A percentile compares a stretch with the other conserved stretches of the same genome.
Evolutionary conservation across 78 protist species (phyloP).

Genomic region (Chrysochromulina tobinii): DNA sequence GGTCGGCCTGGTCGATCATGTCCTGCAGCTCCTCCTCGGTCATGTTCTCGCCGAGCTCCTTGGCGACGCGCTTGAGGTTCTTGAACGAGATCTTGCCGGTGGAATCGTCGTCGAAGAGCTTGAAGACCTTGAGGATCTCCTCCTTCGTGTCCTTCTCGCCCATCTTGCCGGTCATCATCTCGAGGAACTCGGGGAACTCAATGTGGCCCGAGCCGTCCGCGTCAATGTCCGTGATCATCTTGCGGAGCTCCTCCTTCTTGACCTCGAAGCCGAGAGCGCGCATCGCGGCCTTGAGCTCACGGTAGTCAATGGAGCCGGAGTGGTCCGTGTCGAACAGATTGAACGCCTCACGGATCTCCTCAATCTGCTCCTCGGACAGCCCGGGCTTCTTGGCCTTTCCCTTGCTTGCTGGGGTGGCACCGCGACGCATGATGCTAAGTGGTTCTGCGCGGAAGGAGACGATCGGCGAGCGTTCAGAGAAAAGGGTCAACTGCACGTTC

Average conservation of each 20-base stretch:
- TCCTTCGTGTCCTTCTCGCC: conserved; percentile 79
- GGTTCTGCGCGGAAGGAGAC: no score
- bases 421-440: no score
- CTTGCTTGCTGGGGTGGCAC: no score
- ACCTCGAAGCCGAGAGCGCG: conserved; percentile 95
- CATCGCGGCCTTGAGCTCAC: conserved; percentile 95
- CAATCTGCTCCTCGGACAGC: conserved; percentile 31
- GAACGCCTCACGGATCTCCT: conserved; percentile 50
- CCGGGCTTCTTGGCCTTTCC: not conserved
- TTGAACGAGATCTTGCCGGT: conserved; percentile 79
- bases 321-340: conserved; percentile 40
- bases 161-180: conserved; percentile 89
- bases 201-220: conserved; percentile 79
- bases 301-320: conserved; percentile 84
- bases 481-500: no score
- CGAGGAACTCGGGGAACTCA: conserved; percentile 83
- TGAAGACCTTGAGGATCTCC: conserved; percentile 89
- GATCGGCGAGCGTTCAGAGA: no score
- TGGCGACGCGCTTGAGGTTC: conserved; percentile 87
- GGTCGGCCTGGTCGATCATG: conserved; percentile 93
- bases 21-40: conserved; percentile 89
- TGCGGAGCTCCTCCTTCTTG: conserved; percentile 85
- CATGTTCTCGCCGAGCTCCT: conserved; percentile 92
- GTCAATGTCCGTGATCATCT: conserved; percentile 84
- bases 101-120: conserved; percentile 87